A percentile compares a stretch with the other conserved stretches of the same genome.
Conservation (phyloP, 148 eudicot genomes). For the Oxyria digyna region DNA sequence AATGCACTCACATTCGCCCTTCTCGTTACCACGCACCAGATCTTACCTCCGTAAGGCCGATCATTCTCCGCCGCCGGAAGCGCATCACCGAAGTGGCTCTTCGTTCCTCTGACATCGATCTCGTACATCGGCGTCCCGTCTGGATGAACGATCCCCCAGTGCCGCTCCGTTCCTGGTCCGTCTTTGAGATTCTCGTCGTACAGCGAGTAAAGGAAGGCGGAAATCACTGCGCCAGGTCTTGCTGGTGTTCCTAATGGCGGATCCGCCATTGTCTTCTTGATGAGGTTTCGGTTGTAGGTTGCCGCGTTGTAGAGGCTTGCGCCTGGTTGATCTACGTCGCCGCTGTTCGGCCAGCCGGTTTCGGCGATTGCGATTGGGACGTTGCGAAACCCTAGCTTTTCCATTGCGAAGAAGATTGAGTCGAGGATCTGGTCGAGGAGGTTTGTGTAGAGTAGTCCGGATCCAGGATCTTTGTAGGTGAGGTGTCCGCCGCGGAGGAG, state of each 20-base stretch:
- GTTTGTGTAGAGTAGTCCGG: conserved; percentile 47
- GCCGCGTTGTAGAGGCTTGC: conserved; percentile 71
- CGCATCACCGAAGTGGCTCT: conserved; percentile 5
- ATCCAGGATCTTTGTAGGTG: conserved; percentile 32
- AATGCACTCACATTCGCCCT: conserved; percentile 20
- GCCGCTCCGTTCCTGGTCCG: conserved; percentile 69
- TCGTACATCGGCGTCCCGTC: conserved; percentile 34
- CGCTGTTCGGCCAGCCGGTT: conserved; percentile 83
- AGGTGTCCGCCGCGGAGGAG: conserved; percentile 23
- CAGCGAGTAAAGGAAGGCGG: conserved; percentile 58
- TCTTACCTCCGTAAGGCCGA: conserved; percentile 29
- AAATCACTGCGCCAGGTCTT: conserved; percentile 41
- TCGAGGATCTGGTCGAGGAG: conserved; percentile 80
- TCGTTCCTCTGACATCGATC: conserved; percentile 32
- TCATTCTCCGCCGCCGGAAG: conserved; percentile 27
- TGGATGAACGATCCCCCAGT: conserved; percentile 55
- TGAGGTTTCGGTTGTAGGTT: conserved; percentile 56
- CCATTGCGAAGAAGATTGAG: conserved; percentile 52
- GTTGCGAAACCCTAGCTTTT: conserved; percentile 37
- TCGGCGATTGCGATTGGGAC: conserved; percentile 45
- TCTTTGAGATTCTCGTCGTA: conserved; percentile 58
- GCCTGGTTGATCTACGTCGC: conserved; percentile 57
- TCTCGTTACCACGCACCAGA: conserved; percentile 58
- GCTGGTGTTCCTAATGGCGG: conserved; percentile 78
- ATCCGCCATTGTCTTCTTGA: conserved; percentile 25